These are phyloP conservation scores for Hymenoscyphus linearis DNA, from an alignment of 2,329 filamentous ascomycete species.

Conservation along the genomic window DNA sequence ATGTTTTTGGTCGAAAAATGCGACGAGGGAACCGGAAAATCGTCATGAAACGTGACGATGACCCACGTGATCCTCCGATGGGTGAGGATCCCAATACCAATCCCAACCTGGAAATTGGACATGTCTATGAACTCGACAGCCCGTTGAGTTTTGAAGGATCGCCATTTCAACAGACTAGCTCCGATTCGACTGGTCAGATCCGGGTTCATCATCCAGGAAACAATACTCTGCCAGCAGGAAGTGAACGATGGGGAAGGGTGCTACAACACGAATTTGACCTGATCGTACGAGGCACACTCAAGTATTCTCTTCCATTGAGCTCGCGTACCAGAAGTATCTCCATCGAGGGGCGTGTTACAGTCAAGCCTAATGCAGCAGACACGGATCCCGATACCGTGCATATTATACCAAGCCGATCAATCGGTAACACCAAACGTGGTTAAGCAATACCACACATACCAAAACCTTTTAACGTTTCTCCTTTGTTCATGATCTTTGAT, in stretches of 20 bases:
- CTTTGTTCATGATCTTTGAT: conserved; percentile 20
- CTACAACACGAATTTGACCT: conserved; percentile 89
- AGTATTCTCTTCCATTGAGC: conserved; percentile 65
- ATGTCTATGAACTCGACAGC: conserved; percentile 81
- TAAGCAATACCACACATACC: conserved; percentile 9
- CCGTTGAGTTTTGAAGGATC: conserved; percentile 85
- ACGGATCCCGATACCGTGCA: conserved; percentile 28
- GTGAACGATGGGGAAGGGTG: conserved; percentile 83
- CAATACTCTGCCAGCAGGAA: conserved; percentile 74
- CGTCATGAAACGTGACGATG: conserved; percentile 28
- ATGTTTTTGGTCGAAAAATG: conserved; percentile 3
- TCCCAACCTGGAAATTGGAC: conserved; percentile 88
- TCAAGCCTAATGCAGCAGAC: conserved; percentile 49
- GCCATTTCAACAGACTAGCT: conserved; percentile 69
- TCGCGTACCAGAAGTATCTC: conserved; percentile 53
- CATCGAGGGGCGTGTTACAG: conserved; percentile 53
- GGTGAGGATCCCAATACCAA: conserved; percentile 61
- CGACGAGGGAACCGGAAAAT: conserved; percentile 37
- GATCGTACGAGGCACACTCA: conserved; percentile 84
- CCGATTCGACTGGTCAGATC: conserved; percentile 75
- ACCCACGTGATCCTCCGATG: conserved; percentile 31
- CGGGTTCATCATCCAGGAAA: conserved; percentile 81
- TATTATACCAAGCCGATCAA: conserved; percentile 15
- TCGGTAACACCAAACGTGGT: conserved; percentile 8
- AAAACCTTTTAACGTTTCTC: conserved; percentile 11